These are phyloP conservation scores for Rhododendron kiyosumense DNA, from an alignment of 148 eudicot genomes.

Conservation along the genomic window DNA sequence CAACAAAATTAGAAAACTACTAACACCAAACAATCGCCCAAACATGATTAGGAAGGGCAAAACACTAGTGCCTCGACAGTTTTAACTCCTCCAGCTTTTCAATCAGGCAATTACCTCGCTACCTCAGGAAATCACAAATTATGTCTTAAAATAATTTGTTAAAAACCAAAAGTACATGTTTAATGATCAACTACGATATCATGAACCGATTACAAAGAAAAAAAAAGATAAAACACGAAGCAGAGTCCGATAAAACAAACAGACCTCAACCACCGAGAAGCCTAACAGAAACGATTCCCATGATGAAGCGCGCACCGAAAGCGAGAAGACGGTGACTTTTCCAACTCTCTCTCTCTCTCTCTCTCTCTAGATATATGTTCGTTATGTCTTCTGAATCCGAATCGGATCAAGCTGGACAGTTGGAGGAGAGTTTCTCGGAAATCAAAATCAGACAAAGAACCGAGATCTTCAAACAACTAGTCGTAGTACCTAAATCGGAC, in stretches of 20 bases:
- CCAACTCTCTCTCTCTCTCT: neutral
- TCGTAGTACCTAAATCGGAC: neutral
- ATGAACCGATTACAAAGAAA: neutral
- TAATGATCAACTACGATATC: neutral
- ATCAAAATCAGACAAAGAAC: neutral
- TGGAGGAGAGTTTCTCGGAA: neutral
- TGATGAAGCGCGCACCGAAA: neutral
- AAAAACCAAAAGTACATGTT: neutral
- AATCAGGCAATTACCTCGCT: neutral
- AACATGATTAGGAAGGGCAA: neutral
- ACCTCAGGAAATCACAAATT: neutral
- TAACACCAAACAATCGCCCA: neutral
- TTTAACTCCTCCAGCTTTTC: neutral
- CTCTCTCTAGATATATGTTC: neutral
- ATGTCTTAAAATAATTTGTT: neutral
- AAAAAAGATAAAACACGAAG: neutral
- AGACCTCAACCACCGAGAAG: neutral
- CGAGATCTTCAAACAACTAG: conserved; percentile 2
- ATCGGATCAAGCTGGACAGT: neutral
- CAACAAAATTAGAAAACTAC: neutral
- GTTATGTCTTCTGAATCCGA: neutral
- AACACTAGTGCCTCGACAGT: neutral
- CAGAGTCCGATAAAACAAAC: neutral
- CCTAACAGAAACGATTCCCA: neutral
- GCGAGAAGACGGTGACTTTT: neutral